These are phyloP conservation scores for Tuber indicum DNA, from an alignment of 495 filamentous ascomycete genomes.

Conservation along the genomic window DNA sequence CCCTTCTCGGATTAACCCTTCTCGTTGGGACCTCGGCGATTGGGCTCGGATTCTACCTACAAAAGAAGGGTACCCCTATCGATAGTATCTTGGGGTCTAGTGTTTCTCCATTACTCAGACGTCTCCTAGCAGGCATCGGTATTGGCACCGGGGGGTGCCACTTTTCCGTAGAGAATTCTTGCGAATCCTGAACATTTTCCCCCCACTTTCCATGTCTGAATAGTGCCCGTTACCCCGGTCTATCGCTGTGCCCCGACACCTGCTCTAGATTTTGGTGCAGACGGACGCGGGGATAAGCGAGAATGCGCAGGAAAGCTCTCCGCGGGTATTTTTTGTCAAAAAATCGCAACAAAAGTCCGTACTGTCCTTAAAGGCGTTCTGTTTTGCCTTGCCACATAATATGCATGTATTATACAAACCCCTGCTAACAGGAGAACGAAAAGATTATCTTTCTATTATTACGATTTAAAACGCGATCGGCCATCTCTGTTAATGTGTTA, in stretches of 20 bases:
- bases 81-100: slow-evolving; percentile 10
- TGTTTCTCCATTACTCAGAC: slow-evolving; percentile 25
- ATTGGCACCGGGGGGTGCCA: background rate
- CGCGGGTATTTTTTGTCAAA: slow-evolving; percentile 16
- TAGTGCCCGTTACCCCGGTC: background rate
- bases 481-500: background rate
- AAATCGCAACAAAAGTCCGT: slow-evolving; percentile 22
- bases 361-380: slow-evolving; percentile 31
- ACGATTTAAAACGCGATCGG: background rate
- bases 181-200: background rate
- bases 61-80: slow-evolving; percentile 25
- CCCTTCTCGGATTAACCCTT: slow-evolving; percentile 28
- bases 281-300: slow-evolving; percentile 24
- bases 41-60: slow-evolving; percentile 34
- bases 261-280: background rate
- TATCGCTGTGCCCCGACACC: background rate
- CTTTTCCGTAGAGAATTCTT: background rate
- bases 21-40: slow-evolving; percentile 35
- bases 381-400: slow-evolving; percentile 18
- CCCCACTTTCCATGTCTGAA: background rate
- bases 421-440: slow-evolving; percentile 16
- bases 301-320: slow-evolving; percentile 7
- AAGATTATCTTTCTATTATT: slow-evolving; percentile 3
- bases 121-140: slow-evolving; percentile 24
- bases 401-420: slow-evolving; percentile 23